phyloP scores from a whole-genome alignment of 2,329 filamentous ascomycete genomes.

The Neocatenulostroma microsporum region DNA sequence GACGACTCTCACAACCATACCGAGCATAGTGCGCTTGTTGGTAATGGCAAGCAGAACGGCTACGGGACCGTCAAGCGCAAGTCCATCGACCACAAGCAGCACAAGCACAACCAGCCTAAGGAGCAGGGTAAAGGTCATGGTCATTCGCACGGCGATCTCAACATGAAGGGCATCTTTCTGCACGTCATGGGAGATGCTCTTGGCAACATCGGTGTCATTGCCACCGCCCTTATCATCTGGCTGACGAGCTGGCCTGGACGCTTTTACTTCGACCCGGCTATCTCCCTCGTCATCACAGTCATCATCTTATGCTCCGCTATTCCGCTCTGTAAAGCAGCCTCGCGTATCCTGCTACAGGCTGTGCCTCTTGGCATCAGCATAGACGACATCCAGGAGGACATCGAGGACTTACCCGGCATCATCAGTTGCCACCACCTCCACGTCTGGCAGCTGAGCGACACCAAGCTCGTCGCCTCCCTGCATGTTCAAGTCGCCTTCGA shows the following conservation, averaged over 20 bases:
- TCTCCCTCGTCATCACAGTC: constrained; percentile 88
- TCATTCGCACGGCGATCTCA: constrained; percentile 80
- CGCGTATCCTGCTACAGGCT: constrained; percentile 86
- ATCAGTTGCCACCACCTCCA: constrained; percentile 91
- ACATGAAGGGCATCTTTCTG: constrained; percentile 73
- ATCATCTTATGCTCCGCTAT: constrained; percentile 66
- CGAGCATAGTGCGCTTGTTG: constrained; percentile 5
- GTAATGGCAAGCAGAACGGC: constrained; percentile 24
- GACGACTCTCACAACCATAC: constrained; percentile 26
- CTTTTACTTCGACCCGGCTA: constrained; percentile 81
- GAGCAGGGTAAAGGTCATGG: constrained; percentile 47
- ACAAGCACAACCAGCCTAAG: constrained; percentile 74
- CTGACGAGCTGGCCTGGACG: constrained; percentile 72
- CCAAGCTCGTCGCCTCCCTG: constrained; percentile 85
- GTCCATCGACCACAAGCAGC: constrained; percentile 40
- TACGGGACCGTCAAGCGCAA: constrained; percentile 24
- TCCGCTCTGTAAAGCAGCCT: constrained; percentile 69
- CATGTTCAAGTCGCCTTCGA: constrained; percentile 90
- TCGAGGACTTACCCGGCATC: constrained; percentile 74
- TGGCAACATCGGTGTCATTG: constrained; percentile 79
- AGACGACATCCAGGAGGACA: constrained; percentile 86
- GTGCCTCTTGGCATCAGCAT: constrained; percentile 83
- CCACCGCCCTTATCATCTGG: constrained; percentile 83
- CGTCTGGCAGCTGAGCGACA: constrained; percentile 95
- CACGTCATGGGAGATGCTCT: constrained; percentile 73